Conservation (phyloP, 805 yeast genomes). For the Monosporozyma solicola region DNA sequence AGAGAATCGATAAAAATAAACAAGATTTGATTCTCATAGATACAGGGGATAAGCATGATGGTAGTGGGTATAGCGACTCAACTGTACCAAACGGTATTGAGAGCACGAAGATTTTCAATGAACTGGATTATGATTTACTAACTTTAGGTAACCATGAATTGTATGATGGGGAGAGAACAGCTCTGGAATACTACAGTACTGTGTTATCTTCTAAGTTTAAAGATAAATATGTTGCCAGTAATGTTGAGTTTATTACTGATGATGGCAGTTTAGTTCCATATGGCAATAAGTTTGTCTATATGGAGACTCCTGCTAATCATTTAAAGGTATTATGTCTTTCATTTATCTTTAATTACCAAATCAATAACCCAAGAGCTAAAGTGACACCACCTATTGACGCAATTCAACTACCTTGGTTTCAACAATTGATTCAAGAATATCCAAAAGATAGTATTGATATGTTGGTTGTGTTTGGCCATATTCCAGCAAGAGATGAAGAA, state of each 20-base stretch:
- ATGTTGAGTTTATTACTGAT: conserved; percentile 49
- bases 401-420: conserved; percentile 57
- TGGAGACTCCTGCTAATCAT: conserved; percentile 48
- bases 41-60: conserved; percentile 92
- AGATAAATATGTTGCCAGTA: conserved; percentile 59
- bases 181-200: conserved; percentile 53
- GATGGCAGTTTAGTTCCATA: conserved; percentile 46
- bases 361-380: conserved; percentile 45
- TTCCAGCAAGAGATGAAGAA: conserved; percentile 47
- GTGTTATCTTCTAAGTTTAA: conserved; percentile 44
- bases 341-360: conserved; percentile 66
- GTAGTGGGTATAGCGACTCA: conserved; percentile 81
- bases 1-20: conserved; percentile 20
- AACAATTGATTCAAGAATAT: conserved; percentile 30
- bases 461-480: conserved; percentile 67
- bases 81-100: conserved; percentile 61
- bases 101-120: conserved; percentile 54
- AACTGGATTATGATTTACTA: conserved; percentile 62
- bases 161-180: conserved; percentile 55
- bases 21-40: conserved; percentile 71
- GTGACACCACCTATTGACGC: conserved; percentile 53
- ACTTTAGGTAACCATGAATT: conserved; percentile 91
- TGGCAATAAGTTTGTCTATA: conserved; percentile 59
- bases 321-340: conserved; percentile 59
- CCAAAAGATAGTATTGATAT: conserved; percentile 46